These are phyloP conservation scores for Penicillium sp. DNA, from an alignment of 2,329 filamentous ascomycete genomes.

Conservation along the genomic window DNA sequence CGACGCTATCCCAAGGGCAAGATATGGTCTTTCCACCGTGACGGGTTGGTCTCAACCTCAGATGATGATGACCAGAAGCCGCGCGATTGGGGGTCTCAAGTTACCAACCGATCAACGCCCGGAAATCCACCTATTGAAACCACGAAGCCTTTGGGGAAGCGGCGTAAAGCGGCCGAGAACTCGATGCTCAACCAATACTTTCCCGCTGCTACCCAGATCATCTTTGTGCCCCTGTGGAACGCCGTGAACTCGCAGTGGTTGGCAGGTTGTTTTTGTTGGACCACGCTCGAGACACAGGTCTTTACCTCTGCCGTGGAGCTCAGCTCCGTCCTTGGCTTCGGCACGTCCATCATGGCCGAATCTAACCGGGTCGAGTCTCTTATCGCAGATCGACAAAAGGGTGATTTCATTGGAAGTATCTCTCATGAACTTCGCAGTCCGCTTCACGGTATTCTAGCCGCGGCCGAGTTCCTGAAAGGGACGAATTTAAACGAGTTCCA, in stretches of 20 bases:
- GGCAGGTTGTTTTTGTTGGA: slow-evolving; percentile 48
- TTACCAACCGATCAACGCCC: slow-evolving; percentile 8
- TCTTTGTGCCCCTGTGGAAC: slow-evolving; percentile 55
- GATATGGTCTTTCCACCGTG: slow-evolving; percentile 49
- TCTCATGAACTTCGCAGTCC: slow-evolving; percentile 46
- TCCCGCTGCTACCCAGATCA: slow-evolving; percentile 47
- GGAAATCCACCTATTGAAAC: slow-evolving; percentile 12
- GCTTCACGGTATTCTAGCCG: slow-evolving; percentile 44
- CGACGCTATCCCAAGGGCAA: slow-evolving; percentile 49
- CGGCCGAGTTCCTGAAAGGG: slow-evolving; percentile 42
- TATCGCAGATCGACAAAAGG: slow-evolving; percentile 44
- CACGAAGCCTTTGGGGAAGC: slow-evolving; percentile 25
- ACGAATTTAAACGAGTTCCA: slow-evolving; percentile 43
- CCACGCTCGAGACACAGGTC: slow-evolving; percentile 35
- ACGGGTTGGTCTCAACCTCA: slow-evolving; percentile 44
- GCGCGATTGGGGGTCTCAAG: slow-evolving; percentile 9
- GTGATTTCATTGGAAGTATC: slow-evolving; percentile 46
- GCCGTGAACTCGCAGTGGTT: slow-evolving; percentile 48
- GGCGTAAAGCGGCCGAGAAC: slow-evolving; percentile 38
- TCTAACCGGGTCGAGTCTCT: slow-evolving; percentile 44
- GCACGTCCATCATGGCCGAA: slow-evolving; percentile 45
- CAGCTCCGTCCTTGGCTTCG: slow-evolving; percentile 42
- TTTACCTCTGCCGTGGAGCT: slow-evolving; percentile 40
- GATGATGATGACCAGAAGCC: slow-evolving; percentile 44
- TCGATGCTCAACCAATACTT: slow-evolving; percentile 46